Evolutionary conservation across 2,329 filamentous ascomycete species (phyloP).

Genomic region (Apiospora hydei): DNA sequence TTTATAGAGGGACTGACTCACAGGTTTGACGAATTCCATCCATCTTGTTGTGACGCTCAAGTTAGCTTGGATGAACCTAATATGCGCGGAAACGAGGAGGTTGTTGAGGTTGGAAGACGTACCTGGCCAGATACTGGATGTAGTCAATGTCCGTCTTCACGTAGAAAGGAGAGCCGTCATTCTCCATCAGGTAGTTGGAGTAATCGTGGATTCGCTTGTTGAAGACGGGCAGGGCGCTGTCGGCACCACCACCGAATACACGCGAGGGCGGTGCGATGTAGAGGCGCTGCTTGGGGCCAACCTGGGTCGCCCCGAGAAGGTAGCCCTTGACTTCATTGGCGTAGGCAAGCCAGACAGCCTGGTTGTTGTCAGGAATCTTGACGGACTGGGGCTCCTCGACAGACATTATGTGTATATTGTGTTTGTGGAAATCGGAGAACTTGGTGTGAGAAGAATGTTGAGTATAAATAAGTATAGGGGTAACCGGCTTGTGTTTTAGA

Average conservation of each 20-base stretch:
- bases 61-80: not conserved
- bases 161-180: not conserved
- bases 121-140: not conserved
- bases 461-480: not conserved
- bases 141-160: not conserved
- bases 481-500: not conserved
- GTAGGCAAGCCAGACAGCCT: not conserved
- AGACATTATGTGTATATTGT: not conserved
- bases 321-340: not conserved
- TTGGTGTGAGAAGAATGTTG: not conserved
- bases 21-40: not conserved
- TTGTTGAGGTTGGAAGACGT: too few species aligned
- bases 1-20: not conserved
- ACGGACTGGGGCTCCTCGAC: not conserved
- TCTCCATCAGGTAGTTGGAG: conserved; percentile 2
- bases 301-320: not conserved
- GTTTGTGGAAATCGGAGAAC: not conserved
- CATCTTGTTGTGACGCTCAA: not conserved
- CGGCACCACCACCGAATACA: not conserved
- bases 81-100: not conserved
- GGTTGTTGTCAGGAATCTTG: not conserved
- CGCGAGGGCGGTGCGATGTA: not conserved
- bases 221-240: not conserved
- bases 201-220: not conserved
- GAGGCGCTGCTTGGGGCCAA: not conserved